Conservation (phyloP, 176 grass and related monocot species). For the Tuctoria greenei region DNA sequence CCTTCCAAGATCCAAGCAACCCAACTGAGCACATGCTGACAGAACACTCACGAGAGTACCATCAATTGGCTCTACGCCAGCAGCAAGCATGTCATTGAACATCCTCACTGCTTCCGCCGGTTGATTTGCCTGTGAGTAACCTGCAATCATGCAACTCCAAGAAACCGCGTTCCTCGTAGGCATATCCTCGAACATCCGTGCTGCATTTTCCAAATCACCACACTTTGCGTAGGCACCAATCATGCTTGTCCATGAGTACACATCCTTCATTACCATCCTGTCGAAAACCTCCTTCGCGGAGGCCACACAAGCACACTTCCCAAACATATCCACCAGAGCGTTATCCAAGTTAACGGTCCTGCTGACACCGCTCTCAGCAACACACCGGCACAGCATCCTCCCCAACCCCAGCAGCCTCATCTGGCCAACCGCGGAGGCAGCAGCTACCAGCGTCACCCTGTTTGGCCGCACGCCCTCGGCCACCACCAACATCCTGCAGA, state of each 20-base stretch:
- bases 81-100: constrained; percentile 53
- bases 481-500: constrained; percentile 53
- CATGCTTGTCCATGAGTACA: constrained; percentile 70
- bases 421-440: constrained; percentile 48
- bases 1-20: constrained; percentile 62
- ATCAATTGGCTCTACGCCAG: constrained; percentile 52
- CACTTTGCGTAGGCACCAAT: constrained; percentile 55
- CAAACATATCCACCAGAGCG: constrained; percentile 56
- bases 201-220: constrained; percentile 45
- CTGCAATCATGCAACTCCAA: constrained; percentile 73
- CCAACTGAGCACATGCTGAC: constrained; percentile 49
- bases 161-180: constrained; percentile 55
- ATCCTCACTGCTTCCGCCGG: constrained; percentile 45
- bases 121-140: constrained; percentile 48
- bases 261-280: constrained; percentile 48
- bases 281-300: constrained; percentile 60
- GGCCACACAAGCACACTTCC: constrained; percentile 47
- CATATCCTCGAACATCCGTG: constrained; percentile 44
- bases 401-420: constrained; percentile 42
- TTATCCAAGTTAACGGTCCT: constrained; percentile 46
- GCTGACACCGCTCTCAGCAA: constrained; percentile 8
- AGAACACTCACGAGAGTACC: constrained; percentile 61
- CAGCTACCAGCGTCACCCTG: constrained; percentile 46
- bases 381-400: constrained; percentile 38
- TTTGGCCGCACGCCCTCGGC: constrained; percentile 24